Conservation (phyloP, 2,329 filamentous ascomycete genomes). For the Botrytis deweyae region DNA sequence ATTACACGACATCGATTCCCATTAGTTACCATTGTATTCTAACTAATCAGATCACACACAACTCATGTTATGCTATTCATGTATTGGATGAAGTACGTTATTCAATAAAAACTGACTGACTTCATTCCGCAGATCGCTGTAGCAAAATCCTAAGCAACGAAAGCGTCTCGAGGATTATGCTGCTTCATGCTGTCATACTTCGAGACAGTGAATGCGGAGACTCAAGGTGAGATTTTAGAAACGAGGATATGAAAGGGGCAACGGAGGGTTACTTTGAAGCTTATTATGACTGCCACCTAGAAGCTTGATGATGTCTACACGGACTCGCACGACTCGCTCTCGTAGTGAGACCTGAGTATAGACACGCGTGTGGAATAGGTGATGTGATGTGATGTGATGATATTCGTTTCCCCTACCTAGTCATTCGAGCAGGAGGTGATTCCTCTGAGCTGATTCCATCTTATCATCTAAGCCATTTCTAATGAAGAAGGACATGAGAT, state of each 20-base stretch:
- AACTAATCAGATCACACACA: slow-evolving; percentile 1
- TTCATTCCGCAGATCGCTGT: not conserved
- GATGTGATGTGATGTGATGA: slow-evolving; percentile 6
- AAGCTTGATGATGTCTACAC: not conserved
- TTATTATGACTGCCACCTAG: not conserved
- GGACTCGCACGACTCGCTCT: not conserved
- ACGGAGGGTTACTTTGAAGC: slow-evolving; percentile 14
- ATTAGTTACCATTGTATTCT: not conserved
- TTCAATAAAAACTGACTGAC: not conserved
- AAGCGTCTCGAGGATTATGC: slow-evolving; percentile 2
- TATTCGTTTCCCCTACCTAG: not conserved
- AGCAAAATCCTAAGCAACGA: not conserved
- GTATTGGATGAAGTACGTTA: not conserved
- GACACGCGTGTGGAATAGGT: not conserved
- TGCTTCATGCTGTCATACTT: slow-evolving; percentile 6
- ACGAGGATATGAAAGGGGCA: not conserved
- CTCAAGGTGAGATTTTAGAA: slow-evolving; percentile 14
- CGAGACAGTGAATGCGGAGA: slow-evolving; percentile 3
- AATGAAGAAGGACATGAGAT: not conserved
- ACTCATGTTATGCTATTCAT: not conserved
- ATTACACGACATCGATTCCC: slow-evolving; percentile 7
- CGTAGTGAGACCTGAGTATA: slow-evolving; percentile 6
- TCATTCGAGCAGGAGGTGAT: not conserved
- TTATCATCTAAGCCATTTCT: not conserved
- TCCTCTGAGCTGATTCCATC: not conserved